Conservation (phyloP, 1,139 yeast species). For the Suhomyces bribrorum region DNA sequence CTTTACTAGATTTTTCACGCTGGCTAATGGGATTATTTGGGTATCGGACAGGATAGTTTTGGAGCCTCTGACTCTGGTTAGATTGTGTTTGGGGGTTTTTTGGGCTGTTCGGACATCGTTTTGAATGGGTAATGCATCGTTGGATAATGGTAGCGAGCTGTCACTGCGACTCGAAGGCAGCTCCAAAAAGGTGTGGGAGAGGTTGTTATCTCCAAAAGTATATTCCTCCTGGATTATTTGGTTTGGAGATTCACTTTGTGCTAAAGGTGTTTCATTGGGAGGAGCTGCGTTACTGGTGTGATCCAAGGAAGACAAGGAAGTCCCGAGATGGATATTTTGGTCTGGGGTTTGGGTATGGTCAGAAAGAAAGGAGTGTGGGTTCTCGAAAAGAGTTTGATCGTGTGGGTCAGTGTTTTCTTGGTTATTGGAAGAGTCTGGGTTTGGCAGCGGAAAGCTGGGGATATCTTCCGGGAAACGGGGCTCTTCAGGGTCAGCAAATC, state of each 20-base stretch:
- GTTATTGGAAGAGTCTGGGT: too few species aligned
- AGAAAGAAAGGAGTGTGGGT: background rate
- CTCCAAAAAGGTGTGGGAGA: constrained; percentile 9
- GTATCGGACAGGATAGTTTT: background rate
- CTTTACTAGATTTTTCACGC: constrained; percentile 15
- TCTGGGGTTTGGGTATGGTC: background rate
- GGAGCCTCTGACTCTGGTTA: background rate
- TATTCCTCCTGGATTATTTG: constrained; percentile 24
- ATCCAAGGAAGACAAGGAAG: background rate
- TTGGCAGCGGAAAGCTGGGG: too few species aligned
- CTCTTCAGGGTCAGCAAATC: too few species aligned
- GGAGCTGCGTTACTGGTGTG: constrained; percentile 8
- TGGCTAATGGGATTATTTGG: constrained; percentile 10
- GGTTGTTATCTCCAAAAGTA: constrained; percentile 17
- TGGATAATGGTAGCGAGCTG: constrained; percentile 2
- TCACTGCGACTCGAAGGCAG: constrained; percentile 8
- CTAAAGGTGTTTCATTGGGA: constrained; percentile 5
- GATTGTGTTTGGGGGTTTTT: background rate
- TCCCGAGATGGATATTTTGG: background rate
- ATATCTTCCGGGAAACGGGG: too few species aligned
- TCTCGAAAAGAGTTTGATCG: too few species aligned
- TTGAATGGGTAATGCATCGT: too few species aligned
- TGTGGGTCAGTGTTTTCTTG: too few species aligned
- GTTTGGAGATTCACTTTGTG: constrained; percentile 11
- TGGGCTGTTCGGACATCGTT: too few species aligned